A percentile compares a stretch with the other conserved stretches of the same genome.
Evolutionary conservation across 2,329 filamentous ascomycete genomes (phyloP).

Genomic region (Botrytis elliptica): DNA sequence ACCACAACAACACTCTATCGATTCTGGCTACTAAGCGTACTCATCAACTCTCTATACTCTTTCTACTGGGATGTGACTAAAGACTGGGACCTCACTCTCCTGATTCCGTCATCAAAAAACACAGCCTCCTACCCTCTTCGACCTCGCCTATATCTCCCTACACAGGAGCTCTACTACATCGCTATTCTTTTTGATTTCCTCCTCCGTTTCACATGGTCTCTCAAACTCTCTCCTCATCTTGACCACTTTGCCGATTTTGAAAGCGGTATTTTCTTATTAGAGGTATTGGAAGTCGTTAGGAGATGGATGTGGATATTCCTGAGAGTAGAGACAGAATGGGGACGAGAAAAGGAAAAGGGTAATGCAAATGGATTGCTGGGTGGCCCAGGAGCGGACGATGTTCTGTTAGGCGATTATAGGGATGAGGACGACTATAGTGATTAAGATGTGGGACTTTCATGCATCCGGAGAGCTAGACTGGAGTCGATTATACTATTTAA

Average conservation of each 20-base stretch:
- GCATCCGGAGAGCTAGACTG: background rate
- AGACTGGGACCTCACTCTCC: conserved; percentile 92
- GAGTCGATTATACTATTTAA: background rate
- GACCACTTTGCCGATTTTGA: conserved; percentile 85
- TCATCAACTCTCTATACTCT: conserved; percentile 87
- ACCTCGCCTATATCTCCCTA: conserved; percentile 68
- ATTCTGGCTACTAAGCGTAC: conserved; percentile 68
- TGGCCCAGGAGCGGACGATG: conserved; percentile 63
- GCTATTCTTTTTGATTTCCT: conserved; percentile 77
- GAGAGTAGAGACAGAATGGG: conserved; percentile 90
- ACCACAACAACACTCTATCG: conserved; percentile 49
- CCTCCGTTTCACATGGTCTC: conserved; percentile 85
- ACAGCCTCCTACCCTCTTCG: conserved; percentile 58
- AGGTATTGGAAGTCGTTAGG: conserved; percentile 81
- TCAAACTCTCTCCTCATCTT: conserved; percentile 80
- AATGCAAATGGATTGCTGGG: conserved; percentile 41
- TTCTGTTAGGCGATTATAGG: conserved; percentile 71
- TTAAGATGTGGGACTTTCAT: background rate
- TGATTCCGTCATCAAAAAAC: conserved; percentile 49
- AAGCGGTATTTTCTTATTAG: conserved; percentile 81
- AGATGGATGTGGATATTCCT: conserved; percentile 98
- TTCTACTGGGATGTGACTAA: conserved; percentile 98
- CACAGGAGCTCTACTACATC: conserved; percentile 74
- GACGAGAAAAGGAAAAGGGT: conserved; percentile 49
- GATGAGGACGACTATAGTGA: conserved; percentile 63